Percentiles rank a stretch among this genome's conserved stretches.
phyloP scores from a whole-genome alignment of 805 yeast genomes.

The Pichia phayaonensis region DNA sequence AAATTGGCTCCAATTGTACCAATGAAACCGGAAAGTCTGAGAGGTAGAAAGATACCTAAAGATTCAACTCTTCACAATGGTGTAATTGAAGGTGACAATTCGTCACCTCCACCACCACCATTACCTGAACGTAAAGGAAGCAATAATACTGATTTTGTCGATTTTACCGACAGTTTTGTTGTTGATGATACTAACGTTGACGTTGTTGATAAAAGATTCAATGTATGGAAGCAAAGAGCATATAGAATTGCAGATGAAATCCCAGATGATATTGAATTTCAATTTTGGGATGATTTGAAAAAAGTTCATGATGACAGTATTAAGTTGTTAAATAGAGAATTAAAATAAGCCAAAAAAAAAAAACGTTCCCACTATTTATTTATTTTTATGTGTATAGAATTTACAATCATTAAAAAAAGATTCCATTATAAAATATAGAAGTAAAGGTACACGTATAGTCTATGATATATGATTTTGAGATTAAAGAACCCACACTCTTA shows the following conservation, averaged over 20 bases:
- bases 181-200: background rate
- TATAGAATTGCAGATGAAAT: constrained; percentile 33
- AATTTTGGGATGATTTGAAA: constrained; percentile 36
- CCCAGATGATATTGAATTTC: constrained; percentile 32
- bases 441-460: background rate
- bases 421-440: background rate
- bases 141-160: background rate
- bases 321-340: constrained; percentile 9
- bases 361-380: too few relatives aligned
- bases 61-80: background rate
- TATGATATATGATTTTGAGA: background rate
- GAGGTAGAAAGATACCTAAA: constrained; percentile 3
- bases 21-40: constrained; percentile 35
- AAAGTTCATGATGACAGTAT: constrained; percentile 33
- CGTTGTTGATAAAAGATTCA: constrained; percentile 39
- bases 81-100: too few relatives aligned
- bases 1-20: constrained; percentile 37
- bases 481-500: constrained; percentile 17
- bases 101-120: background rate
- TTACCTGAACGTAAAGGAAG: background rate
- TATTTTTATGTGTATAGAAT: background rate
- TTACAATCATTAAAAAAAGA: background rate
- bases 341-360: background rate
- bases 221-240: constrained; percentile 50
- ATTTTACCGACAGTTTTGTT: background rate